These are phyloP conservation scores for Lizanozyma gosingica DNA, from an alignment of 1,139 yeast genomes.

Conservation along the genomic window DNA sequence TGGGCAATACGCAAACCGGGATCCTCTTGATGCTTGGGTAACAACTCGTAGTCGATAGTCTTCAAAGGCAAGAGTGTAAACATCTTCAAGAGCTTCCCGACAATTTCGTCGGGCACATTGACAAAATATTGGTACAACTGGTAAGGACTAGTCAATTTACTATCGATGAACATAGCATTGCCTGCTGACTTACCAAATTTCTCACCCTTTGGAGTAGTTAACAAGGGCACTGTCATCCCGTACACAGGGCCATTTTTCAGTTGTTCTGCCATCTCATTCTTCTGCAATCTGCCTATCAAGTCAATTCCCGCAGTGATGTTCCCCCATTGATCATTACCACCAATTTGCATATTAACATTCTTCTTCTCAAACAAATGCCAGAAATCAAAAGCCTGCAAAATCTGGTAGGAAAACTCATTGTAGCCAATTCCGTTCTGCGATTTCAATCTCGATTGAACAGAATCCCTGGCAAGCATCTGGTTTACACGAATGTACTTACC, in stretches of 20 bases:
- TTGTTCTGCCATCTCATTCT: conserved; percentile 12
- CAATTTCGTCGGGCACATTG: conserved; percentile 72
- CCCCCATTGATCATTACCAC: conserved; percentile 99
- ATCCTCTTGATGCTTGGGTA: conserved; percentile 42
- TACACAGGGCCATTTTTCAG: conserved; percentile 26
- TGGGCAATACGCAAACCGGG: conserved; percentile 71
- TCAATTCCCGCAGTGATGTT: conserved; percentile 96
- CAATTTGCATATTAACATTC: conserved; percentile 69
- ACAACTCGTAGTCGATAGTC: conserved; percentile 43
- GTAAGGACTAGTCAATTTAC: conserved; percentile 63
- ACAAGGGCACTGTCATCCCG: conserved; percentile 84
- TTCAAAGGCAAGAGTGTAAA: conserved; percentile 70
- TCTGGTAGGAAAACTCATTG: conserved; percentile 88
- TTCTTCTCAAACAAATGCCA: conserved; percentile 63
- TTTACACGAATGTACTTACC: conserved; percentile 78
- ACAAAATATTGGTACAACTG: conserved; percentile 82
- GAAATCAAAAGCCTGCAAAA: conserved; percentile 90
- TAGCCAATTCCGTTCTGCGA: conserved; percentile 78
- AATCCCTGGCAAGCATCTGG: conserved; percentile 85
- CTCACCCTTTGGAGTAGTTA: conserved; percentile 84
- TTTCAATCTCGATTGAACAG: conserved; percentile 65
- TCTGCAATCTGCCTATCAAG: conserved; percentile 57
- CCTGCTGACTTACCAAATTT: conserved; percentile 98
- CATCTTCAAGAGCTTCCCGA: conserved; percentile 56
- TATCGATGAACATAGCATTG: conserved; percentile 84